Conservation (phyloP, 2,329 filamentous ascomycete species). For the Piedraia hortae region DNA sequence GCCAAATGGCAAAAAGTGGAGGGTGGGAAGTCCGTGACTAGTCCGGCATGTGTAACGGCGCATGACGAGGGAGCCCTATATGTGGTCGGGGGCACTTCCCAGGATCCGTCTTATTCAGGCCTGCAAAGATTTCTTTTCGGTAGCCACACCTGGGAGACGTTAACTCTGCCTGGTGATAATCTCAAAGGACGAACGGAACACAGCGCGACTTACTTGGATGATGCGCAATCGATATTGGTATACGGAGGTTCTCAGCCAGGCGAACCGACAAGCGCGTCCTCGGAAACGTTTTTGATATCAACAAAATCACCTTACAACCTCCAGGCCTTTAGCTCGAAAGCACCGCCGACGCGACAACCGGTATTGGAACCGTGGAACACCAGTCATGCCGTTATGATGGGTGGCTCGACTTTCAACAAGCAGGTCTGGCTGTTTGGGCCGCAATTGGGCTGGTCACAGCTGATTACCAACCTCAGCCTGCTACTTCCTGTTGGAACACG, state of each 20-base stretch:
- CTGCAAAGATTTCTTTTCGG: slow-evolving; percentile 41
- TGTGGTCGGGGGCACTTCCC: slow-evolving; percentile 47
- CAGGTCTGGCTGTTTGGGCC: slow-evolving; percentile 46
- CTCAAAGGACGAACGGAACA: slow-evolving; percentile 48
- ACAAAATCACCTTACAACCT: slow-evolving; percentile 38
- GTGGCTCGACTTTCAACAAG: slow-evolving; percentile 37
- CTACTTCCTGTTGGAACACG: slow-evolving; percentile 9
- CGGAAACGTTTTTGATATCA: slow-evolving; percentile 48
- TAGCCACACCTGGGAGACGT: slow-evolving; percentile 29
- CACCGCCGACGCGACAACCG: slow-evolving; percentile 37
- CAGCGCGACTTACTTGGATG: slow-evolving; percentile 44
- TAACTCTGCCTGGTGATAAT: slow-evolving; percentile 23
- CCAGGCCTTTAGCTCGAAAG: slow-evolving; percentile 27
- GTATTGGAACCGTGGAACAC: slow-evolving; percentile 49
- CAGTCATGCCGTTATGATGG: slow-evolving; percentile 43
- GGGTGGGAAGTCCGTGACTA: slow-evolving; percentile 41
- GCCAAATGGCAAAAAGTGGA: slow-evolving; percentile 42
- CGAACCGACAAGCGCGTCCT: slow-evolving; percentile 26
- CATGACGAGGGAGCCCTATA: slow-evolving; percentile 37
- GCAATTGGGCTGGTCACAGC: slow-evolving; percentile 34
- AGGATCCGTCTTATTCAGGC: slow-evolving; percentile 35
- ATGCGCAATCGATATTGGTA: slow-evolving; percentile 43
- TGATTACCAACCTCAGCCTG: slow-evolving; percentile 33
- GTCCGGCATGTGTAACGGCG: slow-evolving; percentile 50
- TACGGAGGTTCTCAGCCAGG: slow-evolving; percentile 50